Evolutionary conservation across 805 yeast genomes (phyloP).

Genomic region (Nakazawaea sp.): DNA sequence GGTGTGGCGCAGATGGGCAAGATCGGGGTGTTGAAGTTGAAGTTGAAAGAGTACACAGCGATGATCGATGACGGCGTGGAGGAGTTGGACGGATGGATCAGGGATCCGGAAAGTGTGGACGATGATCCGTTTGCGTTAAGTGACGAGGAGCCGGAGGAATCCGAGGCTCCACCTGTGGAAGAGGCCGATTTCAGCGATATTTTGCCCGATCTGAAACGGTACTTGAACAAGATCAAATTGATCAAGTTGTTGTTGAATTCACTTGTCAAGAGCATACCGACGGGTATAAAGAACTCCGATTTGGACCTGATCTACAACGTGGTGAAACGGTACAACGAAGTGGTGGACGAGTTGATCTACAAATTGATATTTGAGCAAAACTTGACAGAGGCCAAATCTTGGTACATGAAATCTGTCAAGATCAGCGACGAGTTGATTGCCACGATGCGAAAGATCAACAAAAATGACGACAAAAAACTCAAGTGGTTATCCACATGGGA

Average conservation of each 20-base stretch:
- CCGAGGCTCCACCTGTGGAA: conserved; percentile 22
- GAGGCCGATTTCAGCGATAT: conserved; percentile 23
- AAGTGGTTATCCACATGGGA: conserved; percentile 55
- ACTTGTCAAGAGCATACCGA: conserved; percentile 50
- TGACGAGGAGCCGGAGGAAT: conserved; percentile 24
- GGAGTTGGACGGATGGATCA: conserved; percentile 66
- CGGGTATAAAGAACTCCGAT: conserved; percentile 14
- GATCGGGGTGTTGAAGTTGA: conserved; percentile 41
- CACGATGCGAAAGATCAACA: conserved; percentile 39
- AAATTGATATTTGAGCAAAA: conserved; percentile 41
- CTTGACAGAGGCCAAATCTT: conserved; percentile 28
- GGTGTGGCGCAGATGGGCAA: conserved; percentile 41
- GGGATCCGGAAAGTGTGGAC: conserved; percentile 41
- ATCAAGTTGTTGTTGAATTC: conserved; percentile 53
- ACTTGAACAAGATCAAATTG: conserved; percentile 49
- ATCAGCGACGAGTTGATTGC: conserved; percentile 23
- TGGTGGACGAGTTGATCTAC: conserved; percentile 53
- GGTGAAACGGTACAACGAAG: conserved; percentile 30
- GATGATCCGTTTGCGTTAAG: conserved; percentile 49
- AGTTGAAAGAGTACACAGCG: conserved; percentile 34
- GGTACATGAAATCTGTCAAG: conserved; percentile 17
- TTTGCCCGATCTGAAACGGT: conserved; percentile 32
- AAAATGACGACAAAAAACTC: conserved; percentile 41
- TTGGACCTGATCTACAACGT: conserved; percentile 24
- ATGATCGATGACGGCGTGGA: conserved; percentile 56